Evolutionary conservation across 2,329 filamentous ascomycete genomes (phyloP).

Genomic region (Trematosphaeria pertusa): DNA sequence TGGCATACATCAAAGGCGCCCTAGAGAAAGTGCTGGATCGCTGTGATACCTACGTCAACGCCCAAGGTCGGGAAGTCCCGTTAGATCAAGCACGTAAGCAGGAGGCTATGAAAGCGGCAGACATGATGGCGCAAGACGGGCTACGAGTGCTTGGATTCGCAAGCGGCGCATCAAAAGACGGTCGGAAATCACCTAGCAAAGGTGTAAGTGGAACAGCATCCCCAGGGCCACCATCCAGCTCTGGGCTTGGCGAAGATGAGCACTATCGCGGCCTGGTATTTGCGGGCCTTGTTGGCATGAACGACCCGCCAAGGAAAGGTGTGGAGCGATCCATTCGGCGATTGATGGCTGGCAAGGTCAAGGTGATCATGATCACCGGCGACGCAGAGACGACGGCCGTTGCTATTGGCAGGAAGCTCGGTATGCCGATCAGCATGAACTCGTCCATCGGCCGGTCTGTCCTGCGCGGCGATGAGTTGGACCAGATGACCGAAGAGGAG

Average conservation of each 20-base stretch:
- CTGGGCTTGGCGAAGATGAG: constrained; percentile 66
- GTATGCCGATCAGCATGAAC: constrained; percentile 79
- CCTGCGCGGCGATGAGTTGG: constrained; percentile 88
- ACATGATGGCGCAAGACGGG: constrained; percentile 86
- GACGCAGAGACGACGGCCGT: constrained; percentile 94
- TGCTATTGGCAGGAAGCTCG: constrained; percentile 92
- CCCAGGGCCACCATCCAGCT: constrained; percentile 29
- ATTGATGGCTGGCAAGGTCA: constrained; percentile 91
- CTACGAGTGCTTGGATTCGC: constrained; percentile 92
- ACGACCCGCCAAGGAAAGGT: constrained; percentile 88
- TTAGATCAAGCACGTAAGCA: constrained; percentile 78
- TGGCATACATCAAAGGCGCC: constrained; percentile 95
- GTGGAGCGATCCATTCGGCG: constrained; percentile 88
- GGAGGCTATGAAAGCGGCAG: constrained; percentile 79
- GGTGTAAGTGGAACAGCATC: constrained; percentile 41
- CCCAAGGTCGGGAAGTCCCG: constrained; percentile 84
- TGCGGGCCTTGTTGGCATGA: constrained; percentile 94
- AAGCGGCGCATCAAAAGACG: constrained; percentile 68
- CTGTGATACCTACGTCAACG: constrained; percentile 89
- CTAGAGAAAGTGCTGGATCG: constrained; percentile 84
- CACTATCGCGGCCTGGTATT: constrained; percentile 85
- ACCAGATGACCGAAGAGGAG: constrained; percentile 85
- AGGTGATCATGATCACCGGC: constrained; percentile 98
- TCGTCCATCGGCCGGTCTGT: constrained; percentile 70
- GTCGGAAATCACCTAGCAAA: constrained; percentile 24